These are phyloP conservation scores for Neurospora intermedia DNA, from an alignment of 495 filamentous ascomycete genomes.

Conservation along the genomic window DNA sequence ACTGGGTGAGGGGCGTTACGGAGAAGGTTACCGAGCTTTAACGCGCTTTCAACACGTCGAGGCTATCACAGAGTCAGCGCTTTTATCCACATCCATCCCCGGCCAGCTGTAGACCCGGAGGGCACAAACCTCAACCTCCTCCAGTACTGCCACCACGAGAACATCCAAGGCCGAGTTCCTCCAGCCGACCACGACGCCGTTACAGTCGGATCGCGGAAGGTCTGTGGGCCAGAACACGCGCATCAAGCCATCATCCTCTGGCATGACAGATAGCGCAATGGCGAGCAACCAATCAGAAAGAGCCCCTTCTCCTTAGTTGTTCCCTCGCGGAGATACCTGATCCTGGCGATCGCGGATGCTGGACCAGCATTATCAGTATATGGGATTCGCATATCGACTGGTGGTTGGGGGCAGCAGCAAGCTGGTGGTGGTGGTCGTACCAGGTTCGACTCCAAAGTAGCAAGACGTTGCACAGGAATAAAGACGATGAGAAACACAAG, in stretches of 20 bases:
- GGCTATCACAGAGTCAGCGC: conserved; percentile 23
- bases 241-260: conserved; percentile 91
- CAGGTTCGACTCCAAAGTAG: conserved; percentile 32
- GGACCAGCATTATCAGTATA: conserved; percentile 10
- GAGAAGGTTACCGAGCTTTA: conserved; percentile 73
- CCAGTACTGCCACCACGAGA: conserved; percentile 78
- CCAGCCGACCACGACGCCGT: conserved; percentile 90
- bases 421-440: conserved; percentile 19
- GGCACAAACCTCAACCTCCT: conserved; percentile 72
- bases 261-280: conserved; percentile 46
- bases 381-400: background rate
- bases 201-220: conserved; percentile 54
- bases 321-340: conserved; percentile 89
- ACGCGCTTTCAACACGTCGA: conserved; percentile 73
- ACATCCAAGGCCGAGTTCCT: conserved; percentile 84
- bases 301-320: conserved; percentile 86
- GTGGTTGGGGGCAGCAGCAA: background rate
- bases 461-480: conserved; percentile 37
- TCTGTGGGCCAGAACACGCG: conserved; percentile 97
- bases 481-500: conserved; percentile 33
- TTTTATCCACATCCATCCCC: background rate
- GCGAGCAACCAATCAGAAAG: conserved; percentile 54
- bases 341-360: conserved; percentile 79
- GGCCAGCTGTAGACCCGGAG: background rate
- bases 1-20: conserved; percentile 76